Base-by-base conservation (phyloP, 441 rosid genomes). In the Euphorbia schlechtendalii region DNA sequence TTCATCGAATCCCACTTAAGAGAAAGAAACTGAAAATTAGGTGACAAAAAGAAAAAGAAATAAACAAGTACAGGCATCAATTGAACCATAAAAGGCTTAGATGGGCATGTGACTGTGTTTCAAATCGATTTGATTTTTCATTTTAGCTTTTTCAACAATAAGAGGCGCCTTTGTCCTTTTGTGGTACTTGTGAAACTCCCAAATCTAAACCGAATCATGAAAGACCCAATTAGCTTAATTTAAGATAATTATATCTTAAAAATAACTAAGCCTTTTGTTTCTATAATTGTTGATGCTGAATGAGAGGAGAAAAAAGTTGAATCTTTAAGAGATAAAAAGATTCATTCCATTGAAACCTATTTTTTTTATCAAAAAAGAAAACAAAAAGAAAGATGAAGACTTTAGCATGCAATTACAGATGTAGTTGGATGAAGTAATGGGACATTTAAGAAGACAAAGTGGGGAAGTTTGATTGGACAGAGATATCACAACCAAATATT, bases 91-190 rank as follows among this genome's bases (percentile, higher is more conserved):
- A 61, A 67, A 69, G 45, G 10, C 55, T 56, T 34, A 41, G 25
- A 30, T 40, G 48, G 56, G 62, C 78, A 76, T 76, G 81, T 78
- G 82, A 73, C 48, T 20, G 67, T 73, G 82, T 72, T 75, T 71
- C 73, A 57, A 28, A 51, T 36, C 21, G n/a, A 32, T 6, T n/a
- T n/a, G n/a, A n/a, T n/a, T n/a, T n/a, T n/a, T n/a, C n/a, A n/a
- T n/a, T n/a, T n/a, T n/a, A n/a, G n/a, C n/a, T n/a, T n/a, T n/a
- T n/a, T n/a, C n/a, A n/a, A n/a, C n/a, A n/a, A n/a, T n/a, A n/a
- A n/a, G n/a, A n/a, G n/a, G n/a, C n/a, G n/a, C n/a, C n/a, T n/a
- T n/a, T n/a, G n/a, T n/a, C n/a, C n/a, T n/a, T n/a, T n/a, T n/a
- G n/a, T n/a, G n/a, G n/a, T n/a, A n/a, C n/a, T n/a, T n/a, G n/a